Percentiles rank a stretch among this genome's conserved stretches.
Conservation (phyloP, 116 monocot genomes). For the Papilionanthe hybrid region DNA sequence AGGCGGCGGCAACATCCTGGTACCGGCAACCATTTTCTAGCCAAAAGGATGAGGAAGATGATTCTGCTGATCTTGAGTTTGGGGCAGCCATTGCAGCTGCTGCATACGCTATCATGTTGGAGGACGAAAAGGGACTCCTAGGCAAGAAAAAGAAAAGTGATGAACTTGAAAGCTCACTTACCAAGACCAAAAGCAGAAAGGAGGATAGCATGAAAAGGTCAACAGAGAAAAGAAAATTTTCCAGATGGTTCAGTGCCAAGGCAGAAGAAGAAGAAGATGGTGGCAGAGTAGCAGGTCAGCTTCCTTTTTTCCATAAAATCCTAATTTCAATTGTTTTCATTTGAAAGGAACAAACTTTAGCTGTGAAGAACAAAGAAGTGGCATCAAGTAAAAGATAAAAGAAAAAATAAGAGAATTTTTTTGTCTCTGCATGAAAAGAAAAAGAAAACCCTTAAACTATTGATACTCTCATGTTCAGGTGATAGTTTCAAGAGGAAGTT, state of each 20-base stretch:
- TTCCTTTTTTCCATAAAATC: neutral
- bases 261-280: conserved; percentile 15
- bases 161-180: neutral
- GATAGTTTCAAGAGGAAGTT: conserved; percentile 15
- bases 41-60: conserved; percentile 14
- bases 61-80: conserved; percentile 13
- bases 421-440: neutral
- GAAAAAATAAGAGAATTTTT: neutral
- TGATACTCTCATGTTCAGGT: conserved; percentile 14
- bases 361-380: neutral
- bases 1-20: neutral
- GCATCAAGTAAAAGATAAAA: neutral
- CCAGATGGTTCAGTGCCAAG: conserved; percentile 25
- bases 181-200: conserved; percentile 14
- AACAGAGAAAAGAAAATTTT: conserved; percentile 16
- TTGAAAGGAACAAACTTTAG: neutral
- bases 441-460: neutral
- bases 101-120: conserved; percentile 37
- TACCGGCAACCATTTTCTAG: conserved; percentile 8
- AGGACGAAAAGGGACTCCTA: conserved; percentile 30
- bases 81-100: conserved; percentile 44
- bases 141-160: conserved; percentile 14
- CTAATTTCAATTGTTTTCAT: neutral
- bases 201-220: conserved; percentile 25
- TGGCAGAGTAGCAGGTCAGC: conserved; percentile 19